Base-by-base conservation (phyloP, 352 stramenopile genomes). In the Globisporangium nodosum region DNA sequence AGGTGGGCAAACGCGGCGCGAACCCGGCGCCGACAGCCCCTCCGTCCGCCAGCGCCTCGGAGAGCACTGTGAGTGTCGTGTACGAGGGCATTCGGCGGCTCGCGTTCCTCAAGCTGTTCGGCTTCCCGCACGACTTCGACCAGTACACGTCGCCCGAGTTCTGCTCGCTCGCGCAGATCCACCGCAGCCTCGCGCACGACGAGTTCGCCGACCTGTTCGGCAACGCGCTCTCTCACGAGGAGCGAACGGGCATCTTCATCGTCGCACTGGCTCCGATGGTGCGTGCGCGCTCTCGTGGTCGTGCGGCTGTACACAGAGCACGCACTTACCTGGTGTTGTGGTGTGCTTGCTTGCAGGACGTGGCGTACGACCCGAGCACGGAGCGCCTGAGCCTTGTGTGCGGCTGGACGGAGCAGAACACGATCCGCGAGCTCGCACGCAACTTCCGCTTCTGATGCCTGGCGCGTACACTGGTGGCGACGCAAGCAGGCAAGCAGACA, bases 181-280 rank as follows among this genome's bases (percentile, higher is more conserved):
- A 65, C 1, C 73, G 81, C 45, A 71, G 60, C 18, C 39, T 89
- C 3, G 66, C 71, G n/a, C 66, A 78, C 52, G 69, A 81, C 4
- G 69, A 86, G n/a, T 66, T 89, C 15, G 13, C 56, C 5, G 71
- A 86, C n/a, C 24, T 93, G 21, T 93, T 93, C 65, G 84, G 81
- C 30, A 83, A 70, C 47, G 66, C 71, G 16, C 58, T 93, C 9
- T 76, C 56, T 24, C 79, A 88, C 21, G 81, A 93, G 74, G 84
- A 93, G 49, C 84, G 84, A 9, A 64, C 80, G 3, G 81, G 84
- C 1, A 56, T 90, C 3, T 84, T 87, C 52, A 72, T 87, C 39
- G 76, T 90, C 16, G 84, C 71, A 0, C 55, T 56, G 0, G 69
- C 71, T 31, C 81, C 81, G 0, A 90, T 93, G 74, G 83, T 93